phyloP scores from a whole-genome alignment of 805 yeast genomes.

The Yarrowia sp. region DNA sequence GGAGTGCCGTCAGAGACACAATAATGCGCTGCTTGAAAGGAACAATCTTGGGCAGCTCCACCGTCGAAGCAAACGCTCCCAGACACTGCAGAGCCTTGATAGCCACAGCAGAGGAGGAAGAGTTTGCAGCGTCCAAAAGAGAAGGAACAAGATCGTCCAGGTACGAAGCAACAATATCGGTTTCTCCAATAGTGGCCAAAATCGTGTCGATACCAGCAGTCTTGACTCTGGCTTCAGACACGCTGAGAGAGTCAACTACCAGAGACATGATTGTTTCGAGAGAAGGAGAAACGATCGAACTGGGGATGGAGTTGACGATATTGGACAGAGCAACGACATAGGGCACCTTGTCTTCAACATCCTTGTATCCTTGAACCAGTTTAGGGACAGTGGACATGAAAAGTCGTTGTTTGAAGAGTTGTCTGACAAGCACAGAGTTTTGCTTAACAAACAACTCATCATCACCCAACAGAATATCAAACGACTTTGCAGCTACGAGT shows the following conservation, averaged over 20 bases:
- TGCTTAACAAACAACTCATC: constrained; percentile 56
- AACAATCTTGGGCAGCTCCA: constrained; percentile 45
- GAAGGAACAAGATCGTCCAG: constrained; percentile 57
- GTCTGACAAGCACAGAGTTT: constrained; percentile 57
- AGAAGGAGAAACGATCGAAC: constrained; percentile 61
- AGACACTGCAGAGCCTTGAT: constrained; percentile 58
- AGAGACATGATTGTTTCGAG: constrained; percentile 66
- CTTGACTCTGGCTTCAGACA: constrained; percentile 50
- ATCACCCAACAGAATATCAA: constrained; percentile 68
- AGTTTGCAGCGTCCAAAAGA: constrained; percentile 42
- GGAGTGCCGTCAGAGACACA: constrained; percentile 46
- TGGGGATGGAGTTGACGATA: constrained; percentile 63
- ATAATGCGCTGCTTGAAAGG: constrained; percentile 55
- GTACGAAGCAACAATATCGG: constrained; percentile 53
- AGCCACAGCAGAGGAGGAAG: constrained; percentile 53
- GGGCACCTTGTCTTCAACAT: constrained; percentile 44
- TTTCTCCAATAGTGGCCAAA: constrained; percentile 54
- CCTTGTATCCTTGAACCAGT: constrained; percentile 49
- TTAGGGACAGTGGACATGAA: constrained; percentile 60
- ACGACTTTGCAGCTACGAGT: constrained; percentile 49
- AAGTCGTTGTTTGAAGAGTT: constrained; percentile 76
- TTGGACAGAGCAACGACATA: constrained; percentile 66
- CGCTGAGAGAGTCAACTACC: constrained; percentile 59
- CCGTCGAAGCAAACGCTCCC: constrained; percentile 45
- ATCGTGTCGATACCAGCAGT: constrained; percentile 63